Evolutionary conservation across 1,139 yeast species (phyloP).

Genomic region (Geotrichum klebahnii): DNA sequence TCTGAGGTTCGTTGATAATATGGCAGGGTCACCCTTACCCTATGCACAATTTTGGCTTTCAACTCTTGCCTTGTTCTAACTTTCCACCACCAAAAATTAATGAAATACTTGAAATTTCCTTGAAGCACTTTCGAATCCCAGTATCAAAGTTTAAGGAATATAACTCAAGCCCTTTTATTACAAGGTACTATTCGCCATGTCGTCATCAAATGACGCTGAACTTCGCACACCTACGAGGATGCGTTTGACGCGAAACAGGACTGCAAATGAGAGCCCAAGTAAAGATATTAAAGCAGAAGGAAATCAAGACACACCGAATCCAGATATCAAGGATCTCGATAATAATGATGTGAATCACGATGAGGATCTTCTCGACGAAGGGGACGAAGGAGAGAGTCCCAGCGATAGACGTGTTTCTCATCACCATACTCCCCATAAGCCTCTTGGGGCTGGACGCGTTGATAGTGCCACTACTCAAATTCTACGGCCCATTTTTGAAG

Average conservation of each 20-base stretch:
- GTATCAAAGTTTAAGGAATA: neutral
- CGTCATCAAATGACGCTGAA: constrained; percentile 6
- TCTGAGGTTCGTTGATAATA: neutral
- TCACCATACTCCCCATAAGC: neutral
- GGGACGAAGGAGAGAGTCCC: constrained; percentile 6
- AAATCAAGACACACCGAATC: no score
- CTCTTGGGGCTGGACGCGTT: constrained; percentile 5
- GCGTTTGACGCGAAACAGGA: constrained; percentile 12
- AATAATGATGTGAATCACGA: neutral
- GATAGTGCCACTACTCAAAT: constrained; percentile 14
- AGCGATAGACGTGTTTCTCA: neutral
- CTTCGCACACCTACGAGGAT: constrained; percentile 8
- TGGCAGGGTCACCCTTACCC: no score
- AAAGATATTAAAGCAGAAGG: constrained; percentile 1
- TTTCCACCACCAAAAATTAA: constrained; percentile 5
- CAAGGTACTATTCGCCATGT: neutral
- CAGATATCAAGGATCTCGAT: constrained; percentile 1
- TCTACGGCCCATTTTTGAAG: constrained; percentile 35
- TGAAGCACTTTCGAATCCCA: neutral
- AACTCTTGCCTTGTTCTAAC: constrained; percentile 1
- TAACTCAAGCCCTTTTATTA: neutral
- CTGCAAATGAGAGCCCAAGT: neutral
- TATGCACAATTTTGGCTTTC: no score
- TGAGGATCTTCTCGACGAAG: constrained; percentile 4
- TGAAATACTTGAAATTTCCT: no score